Evolutionary conservation across 805 yeast species (phyloP).

Genomic region (Komagataella pseudopastoris): DNA sequence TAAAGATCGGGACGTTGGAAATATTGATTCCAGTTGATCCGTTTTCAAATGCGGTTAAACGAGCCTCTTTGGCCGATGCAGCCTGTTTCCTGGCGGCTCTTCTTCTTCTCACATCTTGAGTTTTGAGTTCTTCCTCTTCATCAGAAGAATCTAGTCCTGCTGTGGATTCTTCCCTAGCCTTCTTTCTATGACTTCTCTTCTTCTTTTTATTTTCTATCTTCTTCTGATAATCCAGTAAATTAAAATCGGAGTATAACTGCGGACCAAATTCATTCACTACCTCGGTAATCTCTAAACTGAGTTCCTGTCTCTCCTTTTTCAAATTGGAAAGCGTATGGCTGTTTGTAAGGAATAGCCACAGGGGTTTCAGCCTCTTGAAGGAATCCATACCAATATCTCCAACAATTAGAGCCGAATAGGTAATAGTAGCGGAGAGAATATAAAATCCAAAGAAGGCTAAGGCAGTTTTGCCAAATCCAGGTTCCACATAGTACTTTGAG

Average conservation of each 20-base stretch:
- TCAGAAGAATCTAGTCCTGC: conserved; percentile 21
- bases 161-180: not conserved
- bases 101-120: conserved; percentile 30
- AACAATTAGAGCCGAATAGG: conserved; percentile 81
- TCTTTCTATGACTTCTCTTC: conserved; percentile 10
- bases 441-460: conserved; percentile 37
- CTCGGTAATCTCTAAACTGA: conserved; percentile 66
- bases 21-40: conserved; percentile 25
- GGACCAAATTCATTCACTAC: conserved; percentile 76
- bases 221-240: conserved; percentile 33
- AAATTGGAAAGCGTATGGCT: conserved; percentile 45
- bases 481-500: conserved; percentile 6
- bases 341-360: conserved; percentile 50
- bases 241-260: conserved; percentile 76
- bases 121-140: conserved; percentile 35
- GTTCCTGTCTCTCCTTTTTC: conserved; percentile 43
- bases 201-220: conserved; percentile 17
- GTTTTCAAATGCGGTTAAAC: conserved; percentile 17
- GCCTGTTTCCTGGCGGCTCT: conserved; percentile 15
- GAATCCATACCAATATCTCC: conserved; percentile 93
- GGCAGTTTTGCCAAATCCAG: conserved; percentile 8
- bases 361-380: conserved; percentile 70
- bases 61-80: not conserved
- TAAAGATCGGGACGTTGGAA: conserved; percentile 38
- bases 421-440: conserved; percentile 53